Percentiles rank a stretch among this genome's conserved stretches.
Conservation (phyloP, 2,329 filamentous ascomycete species). For the Fusarium drepaniforme region DNA sequence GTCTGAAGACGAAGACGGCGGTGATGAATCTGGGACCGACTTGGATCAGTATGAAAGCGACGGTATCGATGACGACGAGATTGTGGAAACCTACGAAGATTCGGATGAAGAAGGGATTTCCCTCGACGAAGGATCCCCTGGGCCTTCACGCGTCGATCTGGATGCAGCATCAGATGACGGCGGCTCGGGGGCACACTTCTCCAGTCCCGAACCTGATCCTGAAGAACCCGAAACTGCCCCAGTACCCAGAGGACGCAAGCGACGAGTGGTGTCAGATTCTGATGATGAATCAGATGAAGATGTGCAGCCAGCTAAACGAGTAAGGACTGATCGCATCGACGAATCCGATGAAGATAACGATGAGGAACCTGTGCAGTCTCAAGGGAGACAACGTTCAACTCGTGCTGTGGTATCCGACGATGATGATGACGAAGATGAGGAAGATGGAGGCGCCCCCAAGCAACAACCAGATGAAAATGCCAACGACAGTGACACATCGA, state of each 20-base stretch:
- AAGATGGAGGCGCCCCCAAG: slow-evolving; percentile 27
- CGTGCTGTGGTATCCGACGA: slow-evolving; percentile 19
- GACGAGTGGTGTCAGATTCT: slow-evolving; percentile 47
- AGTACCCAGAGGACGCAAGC: slow-evolving; percentile 40
- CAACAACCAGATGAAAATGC: neutral
- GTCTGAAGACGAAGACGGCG: slow-evolving; percentile 20
- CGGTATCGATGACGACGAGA: slow-evolving; percentile 52
- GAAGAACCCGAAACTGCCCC: slow-evolving; percentile 29
- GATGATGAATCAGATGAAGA: slow-evolving; percentile 45
- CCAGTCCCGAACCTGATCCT: slow-evolving; percentile 45
- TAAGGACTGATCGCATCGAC: slow-evolving; percentile 31
- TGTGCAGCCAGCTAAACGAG: slow-evolving; percentile 39
- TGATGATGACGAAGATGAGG: slow-evolving; percentile 34
- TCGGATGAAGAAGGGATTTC: slow-evolving; percentile 46
- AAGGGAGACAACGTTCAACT: neutral
- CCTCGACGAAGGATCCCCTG: slow-evolving; percentile 12
- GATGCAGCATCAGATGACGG: slow-evolving; percentile 21
- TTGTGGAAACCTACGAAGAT: slow-evolving; percentile 41
- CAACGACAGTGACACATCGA: neutral
- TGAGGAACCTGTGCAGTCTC: neutral
- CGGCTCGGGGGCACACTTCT: slow-evolving; percentile 41
- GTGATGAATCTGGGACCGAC: slow-evolving; percentile 31
- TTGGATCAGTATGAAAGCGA: slow-evolving; percentile 54
- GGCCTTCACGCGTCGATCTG: neutral
- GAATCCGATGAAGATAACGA: slow-evolving; percentile 43